Percentiles rank a stretch among this genome's conserved stretches.
These are phyloP conservation scores for Rhizophlyctis rosea DNA, from an alignment of 192 early-diverging fungal species.

Conservation along the genomic window DNA sequence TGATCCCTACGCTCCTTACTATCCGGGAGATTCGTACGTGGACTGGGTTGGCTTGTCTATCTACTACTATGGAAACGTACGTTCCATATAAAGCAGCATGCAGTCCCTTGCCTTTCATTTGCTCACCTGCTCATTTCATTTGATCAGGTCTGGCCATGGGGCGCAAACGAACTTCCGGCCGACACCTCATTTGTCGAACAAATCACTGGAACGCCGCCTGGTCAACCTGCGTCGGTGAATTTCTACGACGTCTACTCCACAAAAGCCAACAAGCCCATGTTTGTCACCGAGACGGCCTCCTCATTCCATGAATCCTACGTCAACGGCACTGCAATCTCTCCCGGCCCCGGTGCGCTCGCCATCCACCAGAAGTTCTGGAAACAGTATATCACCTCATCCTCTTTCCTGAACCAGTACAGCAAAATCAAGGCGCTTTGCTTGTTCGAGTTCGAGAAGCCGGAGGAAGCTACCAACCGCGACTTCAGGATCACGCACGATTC, in stretches of 20 bases:
- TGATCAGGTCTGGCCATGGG: conserved; percentile 18
- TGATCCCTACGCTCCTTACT: conserved; percentile 41
- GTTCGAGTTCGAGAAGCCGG: conserved; percentile 34
- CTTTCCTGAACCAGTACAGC: conserved; percentile 21
- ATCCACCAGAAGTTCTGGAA: conserved; percentile 39
- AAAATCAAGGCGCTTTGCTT: conserved; percentile 35
- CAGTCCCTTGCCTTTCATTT: conserved; percentile 11
- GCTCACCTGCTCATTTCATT: conserved; percentile 14
- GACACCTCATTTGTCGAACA: conserved; percentile 21
- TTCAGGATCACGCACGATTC: conserved; percentile 23
- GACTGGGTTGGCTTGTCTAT: conserved; percentile 38
- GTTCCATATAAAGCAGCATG: too few species aligned
- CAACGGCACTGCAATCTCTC: conserved; percentile 3
- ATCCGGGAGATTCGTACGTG: conserved; percentile 32
- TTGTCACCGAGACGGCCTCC: conserved; percentile 20
- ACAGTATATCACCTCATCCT: conserved; percentile 22
- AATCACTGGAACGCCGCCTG: too few species aligned
- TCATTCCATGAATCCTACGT: conserved; percentile 27
- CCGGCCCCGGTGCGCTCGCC: conserved; percentile 31
- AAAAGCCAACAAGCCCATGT: conserved; percentile 25
- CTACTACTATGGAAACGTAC: conserved; percentile 23
- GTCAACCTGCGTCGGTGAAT: too few species aligned
- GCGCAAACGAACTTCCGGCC: conserved; percentile 22
- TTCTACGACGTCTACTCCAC: conserved; percentile 30
- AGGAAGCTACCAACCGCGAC: conserved; percentile 25